These are phyloP conservation scores for Phytophthora uliginosa DNA, from an alignment of 352 stramenopile species.

Conservation along the genomic window DNA sequence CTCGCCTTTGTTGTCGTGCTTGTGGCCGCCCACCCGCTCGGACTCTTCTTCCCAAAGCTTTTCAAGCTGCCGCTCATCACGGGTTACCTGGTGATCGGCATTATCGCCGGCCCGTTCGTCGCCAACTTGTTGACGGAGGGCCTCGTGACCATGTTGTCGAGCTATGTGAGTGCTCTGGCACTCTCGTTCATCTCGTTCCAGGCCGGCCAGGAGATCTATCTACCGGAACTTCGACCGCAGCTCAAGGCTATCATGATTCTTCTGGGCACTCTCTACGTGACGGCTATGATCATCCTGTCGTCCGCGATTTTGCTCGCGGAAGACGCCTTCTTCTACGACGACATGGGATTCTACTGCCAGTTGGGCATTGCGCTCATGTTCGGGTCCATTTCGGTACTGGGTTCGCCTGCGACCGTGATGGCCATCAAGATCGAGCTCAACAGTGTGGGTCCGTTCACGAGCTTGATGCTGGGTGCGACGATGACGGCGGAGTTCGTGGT, in stretches of 20 bases:
- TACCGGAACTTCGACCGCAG: slow-evolving; percentile 64
- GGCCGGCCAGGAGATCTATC: slow-evolving; percentile 74
- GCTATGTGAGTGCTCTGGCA: slow-evolving; percentile 64
- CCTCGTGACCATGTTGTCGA: slow-evolving; percentile 54
- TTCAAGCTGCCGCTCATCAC: slow-evolving; percentile 74
- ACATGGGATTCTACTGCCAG: slow-evolving; percentile 51
- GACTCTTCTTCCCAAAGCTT: slow-evolving; percentile 64
- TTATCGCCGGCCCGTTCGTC: slow-evolving; percentile 67
- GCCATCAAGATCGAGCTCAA: slow-evolving; percentile 85
- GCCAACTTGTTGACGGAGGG: slow-evolving; percentile 52
- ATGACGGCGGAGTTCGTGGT: slow-evolving; percentile 81
- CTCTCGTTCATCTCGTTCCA: slow-evolving; percentile 84
- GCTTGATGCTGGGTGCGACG: slow-evolving; percentile 74
- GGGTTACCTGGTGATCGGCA: slow-evolving; percentile 69
- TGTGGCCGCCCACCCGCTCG: slow-evolving; percentile 63
- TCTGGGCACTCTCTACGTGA: slow-evolving; percentile 52
- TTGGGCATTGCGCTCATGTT: slow-evolving; percentile 78
- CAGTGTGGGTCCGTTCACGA: slow-evolving; percentile 76
- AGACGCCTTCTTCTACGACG: slow-evolving; percentile 64
- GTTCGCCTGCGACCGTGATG: slow-evolving; percentile 78
- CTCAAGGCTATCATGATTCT: slow-evolving; percentile 67
- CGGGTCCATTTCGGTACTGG: slow-evolving; percentile 70
- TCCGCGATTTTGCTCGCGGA: slow-evolving; percentile 42
- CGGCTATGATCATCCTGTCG: slow-evolving; percentile 65
- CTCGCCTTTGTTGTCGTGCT: slow-evolving; percentile 72